phyloP scores from a whole-genome alignment of 148 eudicot genomes.

The Chenopodium quinoa region DNA sequence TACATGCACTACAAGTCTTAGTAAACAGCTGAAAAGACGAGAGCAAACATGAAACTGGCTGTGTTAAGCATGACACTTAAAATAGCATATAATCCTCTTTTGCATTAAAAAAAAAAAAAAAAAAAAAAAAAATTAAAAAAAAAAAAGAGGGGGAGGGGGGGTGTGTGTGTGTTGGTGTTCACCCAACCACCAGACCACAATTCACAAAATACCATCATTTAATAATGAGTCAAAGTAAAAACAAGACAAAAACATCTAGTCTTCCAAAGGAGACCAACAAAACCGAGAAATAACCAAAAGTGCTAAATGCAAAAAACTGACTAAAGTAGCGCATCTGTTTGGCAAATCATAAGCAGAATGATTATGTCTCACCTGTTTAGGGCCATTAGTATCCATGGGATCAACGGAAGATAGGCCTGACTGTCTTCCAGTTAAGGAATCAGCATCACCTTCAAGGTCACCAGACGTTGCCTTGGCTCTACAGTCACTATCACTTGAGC shows the following conservation, averaged over 20 bases:
- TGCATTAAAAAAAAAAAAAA: no score
- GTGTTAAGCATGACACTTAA: no score
- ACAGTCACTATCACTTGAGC: constrained; percentile 85
- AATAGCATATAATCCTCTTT: no score
- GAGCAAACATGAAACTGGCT: no score
- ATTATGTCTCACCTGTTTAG: constrained; percentile 46
- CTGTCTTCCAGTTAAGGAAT: constrained; percentile 73
- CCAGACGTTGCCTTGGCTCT: constrained; percentile 53
- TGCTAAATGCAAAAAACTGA: neutral
- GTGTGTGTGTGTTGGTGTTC: no score
- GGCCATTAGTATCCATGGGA: constrained; percentile 52
- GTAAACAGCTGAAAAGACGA: no score
- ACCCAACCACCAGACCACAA: no score
- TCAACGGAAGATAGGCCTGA: constrained; percentile 71
- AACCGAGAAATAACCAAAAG: neutral
- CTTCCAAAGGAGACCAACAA: neutral
- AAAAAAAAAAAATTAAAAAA: no score
- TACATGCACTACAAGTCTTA: neutral
- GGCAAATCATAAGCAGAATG: neutral
- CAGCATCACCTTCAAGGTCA: constrained; percentile 98
- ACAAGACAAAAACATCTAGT: neutral
- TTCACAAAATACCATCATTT: neutral
- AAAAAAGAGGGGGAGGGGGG: no score
- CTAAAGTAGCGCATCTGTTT: neutral
- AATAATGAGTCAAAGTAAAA: neutral